Evolutionary conservation across 768 basidiomycete genomes (phyloP), one percentile per base, ranked within the genome.

Genomic region (Leccinellum albellum): DNA sequence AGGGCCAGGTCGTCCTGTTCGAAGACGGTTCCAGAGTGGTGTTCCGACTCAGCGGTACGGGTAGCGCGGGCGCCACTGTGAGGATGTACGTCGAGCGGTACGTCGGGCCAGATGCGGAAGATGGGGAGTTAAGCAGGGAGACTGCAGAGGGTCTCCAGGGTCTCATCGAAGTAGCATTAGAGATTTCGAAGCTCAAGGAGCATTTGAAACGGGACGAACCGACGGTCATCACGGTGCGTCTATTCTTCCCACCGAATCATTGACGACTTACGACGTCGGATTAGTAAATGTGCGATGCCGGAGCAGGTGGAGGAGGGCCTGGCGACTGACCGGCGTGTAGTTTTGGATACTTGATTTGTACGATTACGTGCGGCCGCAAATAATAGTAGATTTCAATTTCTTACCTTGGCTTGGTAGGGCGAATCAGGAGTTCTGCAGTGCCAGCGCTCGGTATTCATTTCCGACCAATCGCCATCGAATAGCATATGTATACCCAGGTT

Each of bases 71-170:
- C 46, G 97, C 97, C 23, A 99, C 97, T 13, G 94, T 98, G 53
- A 80, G 97, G 61, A 80, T 98, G 83, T 99, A 99, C 69, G 87
- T 96, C 48, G 97, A 99, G 76, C 84, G 94, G 70, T 96, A 95
- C 68, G 83, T 94, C 40, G 82, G 86, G 56, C 74, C 85, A 15
- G 78, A 82, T 23, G 85, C 83, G 46, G 87, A 92, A 53, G 78
- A 82, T 63, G 10, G 10, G 40, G 91, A 88, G 71, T 78, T 91
- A 56, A 76, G 77, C 60, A 84, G 85, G 71, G 82, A 89, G 58
- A 87, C 97, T 20, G 88, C 89, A 46, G 89, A 94, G 62, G 97
- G 97, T 9, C 77, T 98, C 66, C 86, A 94, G 77, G 94, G 94
- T 20, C 78, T 99, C 62, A 99, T 98, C 68, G 95, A 98, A 70